These are phyloP conservation scores for Podospora pseudocomata DNA, from an alignment of 495 filamentous ascomycete species.

Conservation along the genomic window DNA sequence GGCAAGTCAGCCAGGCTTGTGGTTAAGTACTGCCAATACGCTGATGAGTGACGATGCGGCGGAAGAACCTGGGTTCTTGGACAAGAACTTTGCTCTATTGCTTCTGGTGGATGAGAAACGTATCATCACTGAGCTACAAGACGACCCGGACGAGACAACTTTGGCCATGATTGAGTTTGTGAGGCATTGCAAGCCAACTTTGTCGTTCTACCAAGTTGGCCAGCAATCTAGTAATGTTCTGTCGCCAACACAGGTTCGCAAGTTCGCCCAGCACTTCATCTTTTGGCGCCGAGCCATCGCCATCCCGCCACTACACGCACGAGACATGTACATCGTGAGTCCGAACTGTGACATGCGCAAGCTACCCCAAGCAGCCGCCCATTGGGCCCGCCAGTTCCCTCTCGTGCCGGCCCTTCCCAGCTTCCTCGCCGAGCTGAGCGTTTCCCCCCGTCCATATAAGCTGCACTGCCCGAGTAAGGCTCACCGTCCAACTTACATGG, in stretches of 20 bases:
- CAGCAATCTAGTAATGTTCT: slow-evolving; percentile 60
- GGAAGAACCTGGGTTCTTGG: slow-evolving; percentile 59
- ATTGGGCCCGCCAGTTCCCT: slow-evolving; percentile 73
- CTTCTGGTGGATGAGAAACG: slow-evolving; percentile 79
- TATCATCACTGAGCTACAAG: slow-evolving; percentile 78
- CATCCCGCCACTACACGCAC: slow-evolving; percentile 83
- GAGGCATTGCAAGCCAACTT: slow-evolving; percentile 72
- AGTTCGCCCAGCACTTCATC: slow-evolving; percentile 84
- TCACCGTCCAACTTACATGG: slow-evolving; percentile 80
- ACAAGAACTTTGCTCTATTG: slow-evolving; percentile 81
- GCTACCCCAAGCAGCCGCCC: slow-evolving; percentile 63
- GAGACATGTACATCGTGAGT: slow-evolving; percentile 90
- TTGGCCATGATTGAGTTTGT: slow-evolving; percentile 78
- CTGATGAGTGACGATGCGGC: slow-evolving; percentile 62
- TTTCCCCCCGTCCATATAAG: slow-evolving; percentile 73
- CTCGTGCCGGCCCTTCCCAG: slow-evolving; percentile 76
- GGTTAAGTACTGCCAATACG: slow-evolving; percentile 80
- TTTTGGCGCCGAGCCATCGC: slow-evolving; percentile 91
- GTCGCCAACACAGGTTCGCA: slow-evolving; percentile 71
- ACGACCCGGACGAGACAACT: slow-evolving; percentile 66
- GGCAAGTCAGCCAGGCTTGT: slow-evolving; percentile 68
- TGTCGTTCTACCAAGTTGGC: slow-evolving; percentile 82
- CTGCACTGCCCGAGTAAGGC: slow-evolving; percentile 81
- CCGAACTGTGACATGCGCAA: slow-evolving; percentile 82
- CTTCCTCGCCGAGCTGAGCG: slow-evolving; percentile 74